A percentile compares a stretch with the other conserved stretches of the same genome.
Conservation (phyloP, 306 rosid species). For the Hippophae rhamnoides region DNA sequence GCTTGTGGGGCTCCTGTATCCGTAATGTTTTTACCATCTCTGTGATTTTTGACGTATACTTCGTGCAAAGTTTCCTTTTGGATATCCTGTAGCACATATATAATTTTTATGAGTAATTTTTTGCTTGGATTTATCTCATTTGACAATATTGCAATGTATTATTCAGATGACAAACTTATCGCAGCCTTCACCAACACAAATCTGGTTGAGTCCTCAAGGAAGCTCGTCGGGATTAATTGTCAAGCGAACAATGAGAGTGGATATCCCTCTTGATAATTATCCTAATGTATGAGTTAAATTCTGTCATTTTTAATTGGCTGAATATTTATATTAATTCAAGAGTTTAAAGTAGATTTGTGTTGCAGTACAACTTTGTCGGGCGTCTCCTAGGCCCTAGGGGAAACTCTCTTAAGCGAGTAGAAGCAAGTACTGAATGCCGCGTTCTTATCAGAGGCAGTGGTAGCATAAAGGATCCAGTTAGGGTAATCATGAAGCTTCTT, state of each 20-base stretch:
- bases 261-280: constrained; percentile 69
- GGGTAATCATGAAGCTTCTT: constrained; percentile 41
- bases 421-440: constrained; percentile 88
- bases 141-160: constrained; percentile 24
- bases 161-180: constrained; percentile 69
- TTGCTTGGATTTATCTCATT: constrained; percentile 1
- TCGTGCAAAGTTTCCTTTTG: not conserved
- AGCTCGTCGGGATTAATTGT: constrained; percentile 81
- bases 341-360: constrained; percentile 26
- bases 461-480: constrained; percentile 87
- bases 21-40: too few species aligned
- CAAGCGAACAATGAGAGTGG: constrained; percentile 88
- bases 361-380: constrained; percentile 94
- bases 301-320: not conserved
- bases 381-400: constrained; percentile 98
- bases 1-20: too few species aligned
- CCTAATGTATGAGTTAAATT: constrained; percentile 52
- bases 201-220: constrained; percentile 69
- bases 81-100: constrained; percentile 11
- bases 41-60: too few species aligned
- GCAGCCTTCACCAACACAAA: constrained; percentile 61
- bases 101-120: not conserved
- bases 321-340: not conserved
- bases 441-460: constrained; percentile 97
- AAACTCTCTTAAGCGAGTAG: constrained; percentile 95